Evolutionary conservation across 2,329 filamentous ascomycete species (phyloP), one percentile per base, ranked within the genome.

Genomic region (Ophiostoma ulmi): DNA sequence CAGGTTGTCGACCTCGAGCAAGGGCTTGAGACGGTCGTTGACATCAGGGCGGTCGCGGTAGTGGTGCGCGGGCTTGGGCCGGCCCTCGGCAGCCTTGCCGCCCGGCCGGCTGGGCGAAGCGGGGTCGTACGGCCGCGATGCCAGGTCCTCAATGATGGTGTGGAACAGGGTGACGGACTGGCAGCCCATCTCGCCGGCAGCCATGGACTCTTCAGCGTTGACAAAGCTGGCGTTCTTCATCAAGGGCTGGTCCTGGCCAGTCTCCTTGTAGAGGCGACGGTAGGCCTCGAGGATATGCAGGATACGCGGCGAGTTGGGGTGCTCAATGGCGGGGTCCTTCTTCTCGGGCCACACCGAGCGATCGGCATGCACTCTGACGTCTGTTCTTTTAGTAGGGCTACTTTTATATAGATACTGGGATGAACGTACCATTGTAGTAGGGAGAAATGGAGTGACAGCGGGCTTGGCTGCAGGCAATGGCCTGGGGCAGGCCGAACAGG

Each of bases 231-330:
- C 82, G 61, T 81, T 81, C 75, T 84, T 84, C 17, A 85, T 73
- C 13, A 83, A 76, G 1, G 83, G 83, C 75, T 85, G 83, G 69
- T 81, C 78, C 71, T 80, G 79, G n/a, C 83, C 83, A 0, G 82
- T 84, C 73, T 82, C 79, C 68, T 78, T 79, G 72, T 82, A 82
- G 26, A 84, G 78, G 3, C 77, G 78, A 71, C 78, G 80, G 76
- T 84, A 85, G 0, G 79, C 81, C 72, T 84, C 80, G 20, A 83
- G 76, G 63, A 85, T 85, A 73, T 84, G 82, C 26, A 83, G 72
- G n/a, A 84, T 75, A 20, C 83, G 79, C 0, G 82, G 77, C 8
- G 82, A 81, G 77, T 82, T 84, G 38, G 83, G 80, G 71, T 85
- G 83, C 70, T 83, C 75, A 11, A 77, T 76, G 0, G 82, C 83